Evolutionary conservation across 2,329 filamentous ascomycete genomes (phyloP), one percentile per base, ranked within the genome.

Genomic region (Lasiodiplodia citricola): DNA sequence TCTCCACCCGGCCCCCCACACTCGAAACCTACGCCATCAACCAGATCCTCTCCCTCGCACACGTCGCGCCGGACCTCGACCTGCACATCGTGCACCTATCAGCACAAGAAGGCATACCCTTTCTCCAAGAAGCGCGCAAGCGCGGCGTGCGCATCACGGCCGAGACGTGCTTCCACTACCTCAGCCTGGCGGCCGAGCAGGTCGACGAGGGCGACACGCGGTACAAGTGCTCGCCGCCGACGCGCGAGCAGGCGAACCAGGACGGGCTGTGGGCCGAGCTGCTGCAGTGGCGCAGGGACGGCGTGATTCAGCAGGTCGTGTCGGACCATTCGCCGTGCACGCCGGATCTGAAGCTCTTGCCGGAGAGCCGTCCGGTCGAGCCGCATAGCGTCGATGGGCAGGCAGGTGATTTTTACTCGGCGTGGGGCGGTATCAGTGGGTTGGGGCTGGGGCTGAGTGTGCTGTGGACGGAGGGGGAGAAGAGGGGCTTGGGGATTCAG

Each of bases 321-420:
- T 96, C 92, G 0, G 96, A 98, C 77, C 96, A 99, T 84, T 97
- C 93, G 5, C 96, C 96, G 7, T 98, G 96, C 84, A 98, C 96
- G 3, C 95, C 96, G 0, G 90, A 97, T 77, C 87, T 99, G 67
- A 99, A 99, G 81, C 87, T 97, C 21, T 87, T 97, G 0, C 95
- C 0, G 80, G 85, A 0, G 87, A 91, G 72, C 85, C 96, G 18
- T 87, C 85, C 18, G 84, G 85, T 50, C 44, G 60, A 72, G 21
- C 58, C 71, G n/a, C 57, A 78, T 60, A 72, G 69, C 62, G 72
- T 65, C 31, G 77, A 74, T 66, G 80, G 83, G 23, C 79, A 81
- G 25, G 79, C 78, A 44, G 96, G 96, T 44, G 92, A 98, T 82
- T 98, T 99, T 86, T 96, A 98, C 82, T 89, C 91, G 3, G 94